phyloP scores from a whole-genome alignment of 805 yeast genomes.

The Grigorovia transvaalensis region DNA sequence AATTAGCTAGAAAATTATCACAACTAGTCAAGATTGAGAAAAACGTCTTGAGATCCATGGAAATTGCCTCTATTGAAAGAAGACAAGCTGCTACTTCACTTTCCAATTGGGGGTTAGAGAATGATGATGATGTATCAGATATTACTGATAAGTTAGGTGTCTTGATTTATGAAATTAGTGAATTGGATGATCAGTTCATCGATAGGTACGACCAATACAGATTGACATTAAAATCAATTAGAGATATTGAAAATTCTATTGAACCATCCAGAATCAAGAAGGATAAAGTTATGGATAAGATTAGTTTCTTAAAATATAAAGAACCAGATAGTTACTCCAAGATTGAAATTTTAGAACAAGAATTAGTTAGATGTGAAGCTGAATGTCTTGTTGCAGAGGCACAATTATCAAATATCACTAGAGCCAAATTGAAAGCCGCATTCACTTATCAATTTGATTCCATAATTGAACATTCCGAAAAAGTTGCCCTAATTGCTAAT shows the following conservation, averaged over 20 bases:
- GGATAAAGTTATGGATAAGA: slow-evolving; percentile 74
- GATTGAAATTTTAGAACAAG: slow-evolving; percentile 75
- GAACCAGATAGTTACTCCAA: slow-evolving; percentile 67
- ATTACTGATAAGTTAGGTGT: slow-evolving; percentile 83
- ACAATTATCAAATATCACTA: slow-evolving; percentile 77
- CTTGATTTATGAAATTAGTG: slow-evolving; percentile 71
- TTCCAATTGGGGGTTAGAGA: slow-evolving; percentile 78
- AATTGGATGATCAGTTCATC: slow-evolving; percentile 77
- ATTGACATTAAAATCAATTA: slow-evolving; percentile 66
- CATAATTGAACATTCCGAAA: slow-evolving; percentile 75
- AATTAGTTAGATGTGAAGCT: slow-evolving; percentile 84
- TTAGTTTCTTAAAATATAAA: slow-evolving; percentile 74
- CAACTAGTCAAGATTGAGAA: slow-evolving; percentile 73
- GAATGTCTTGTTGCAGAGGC: slow-evolving; percentile 89
- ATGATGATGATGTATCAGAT: slow-evolving; percentile 78
- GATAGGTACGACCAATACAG: slow-evolving; percentile 82
- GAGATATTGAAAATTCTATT: slow-evolving; percentile 80
- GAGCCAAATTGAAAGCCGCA: slow-evolving; percentile 79
- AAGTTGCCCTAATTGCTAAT: slow-evolving; percentile 76
- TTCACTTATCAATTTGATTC: slow-evolving; percentile 80
- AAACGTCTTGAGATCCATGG: slow-evolving; percentile 70
- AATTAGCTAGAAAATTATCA: slow-evolving; percentile 62
- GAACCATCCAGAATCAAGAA: slow-evolving; percentile 84
- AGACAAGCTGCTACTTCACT: slow-evolving; percentile 74
- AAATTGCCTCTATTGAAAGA: slow-evolving; percentile 66